Evolutionary conservation across 2,329 filamentous ascomycete genomes (phyloP).

Genomic region (Cladorrhinum sp.): DNA sequence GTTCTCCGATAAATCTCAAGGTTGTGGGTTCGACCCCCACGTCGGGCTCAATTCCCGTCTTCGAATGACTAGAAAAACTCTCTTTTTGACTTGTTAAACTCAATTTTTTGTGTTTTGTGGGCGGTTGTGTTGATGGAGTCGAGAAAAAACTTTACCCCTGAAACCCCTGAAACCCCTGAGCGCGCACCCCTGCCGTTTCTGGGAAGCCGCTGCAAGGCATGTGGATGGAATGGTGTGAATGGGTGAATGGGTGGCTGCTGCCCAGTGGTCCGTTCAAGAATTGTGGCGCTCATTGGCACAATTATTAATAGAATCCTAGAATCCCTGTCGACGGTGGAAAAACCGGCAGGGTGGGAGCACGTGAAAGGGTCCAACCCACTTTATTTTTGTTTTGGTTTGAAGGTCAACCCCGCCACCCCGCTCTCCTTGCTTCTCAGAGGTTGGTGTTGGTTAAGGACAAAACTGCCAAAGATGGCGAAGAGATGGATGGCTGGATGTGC

Average conservation of each 20-base stretch:
- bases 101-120: neutral
- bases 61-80: neutral
- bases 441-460: neutral
- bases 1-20: slow-evolving; percentile 24
- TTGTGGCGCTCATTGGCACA: neutral
- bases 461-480: neutral
- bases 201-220: neutral
- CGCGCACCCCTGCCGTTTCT: neutral
- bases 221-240: neutral
- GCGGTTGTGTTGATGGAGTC: neutral
- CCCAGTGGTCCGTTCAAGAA: neutral
- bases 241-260: neutral
- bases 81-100: neutral
- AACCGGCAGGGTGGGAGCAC: neutral
- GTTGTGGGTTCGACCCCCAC: slow-evolving; percentile 30
- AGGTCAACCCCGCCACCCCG: neutral
- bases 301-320: neutral
- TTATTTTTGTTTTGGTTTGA: neutral
- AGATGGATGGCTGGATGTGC: neutral
- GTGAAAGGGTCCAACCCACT: neutral
- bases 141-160: neutral
- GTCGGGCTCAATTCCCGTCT: slow-evolving; percentile 28
- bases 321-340: neutral
- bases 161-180: neutral
- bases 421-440: neutral